Percentiles rank a stretch among this genome's conserved stretches.
These are phyloP conservation scores for Agrocybe pediades DNA, from an alignment of 768 basidiomycete genomes.

Conservation along the genomic window DNA sequence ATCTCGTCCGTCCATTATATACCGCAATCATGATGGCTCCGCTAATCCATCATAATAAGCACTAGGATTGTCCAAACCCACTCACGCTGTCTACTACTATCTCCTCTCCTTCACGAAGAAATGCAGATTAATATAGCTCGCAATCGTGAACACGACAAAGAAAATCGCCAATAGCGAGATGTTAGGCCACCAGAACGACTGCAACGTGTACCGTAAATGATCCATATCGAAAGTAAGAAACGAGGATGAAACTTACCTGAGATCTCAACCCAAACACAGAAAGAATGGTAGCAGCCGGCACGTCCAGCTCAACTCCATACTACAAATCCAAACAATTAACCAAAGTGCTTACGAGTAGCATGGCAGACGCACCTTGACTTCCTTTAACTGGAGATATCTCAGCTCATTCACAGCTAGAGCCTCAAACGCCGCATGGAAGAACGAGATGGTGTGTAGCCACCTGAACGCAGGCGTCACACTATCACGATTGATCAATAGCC, in stretches of 20 bases:
- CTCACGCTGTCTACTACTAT: too few species aligned
- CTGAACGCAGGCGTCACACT: constrained; percentile 70
- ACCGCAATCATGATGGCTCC: too few species aligned
- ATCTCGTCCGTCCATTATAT: too few species aligned
- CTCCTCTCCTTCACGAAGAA: constrained; percentile 86
- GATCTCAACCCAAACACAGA: constrained; percentile 92
- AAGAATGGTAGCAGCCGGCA: constrained; percentile 94
- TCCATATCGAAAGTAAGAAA: not conserved
- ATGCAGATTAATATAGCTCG: constrained; percentile 80
- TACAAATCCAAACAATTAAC: constrained; percentile 33
- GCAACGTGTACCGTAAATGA: not conserved
- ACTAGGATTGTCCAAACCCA: too few species aligned
- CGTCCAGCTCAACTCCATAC: constrained; percentile 97
- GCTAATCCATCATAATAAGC: too few species aligned
- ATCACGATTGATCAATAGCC: constrained; percentile 92
- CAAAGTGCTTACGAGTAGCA: too few species aligned
- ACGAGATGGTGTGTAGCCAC: constrained; percentile 91
- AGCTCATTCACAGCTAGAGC: constrained; percentile 98
- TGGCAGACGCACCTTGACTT: constrained; percentile 79
- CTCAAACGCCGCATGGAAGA: constrained; percentile 99
- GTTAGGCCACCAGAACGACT: constrained; percentile 99
- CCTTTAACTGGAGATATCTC: constrained; percentile 89
- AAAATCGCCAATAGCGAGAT: constrained; percentile 83
- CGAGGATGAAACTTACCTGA: constrained; percentile 51
- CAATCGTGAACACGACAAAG: constrained; percentile 76